Base-by-base conservation (phyloP, 345 rosid species). In the Bruguiera sexangula region DNA sequence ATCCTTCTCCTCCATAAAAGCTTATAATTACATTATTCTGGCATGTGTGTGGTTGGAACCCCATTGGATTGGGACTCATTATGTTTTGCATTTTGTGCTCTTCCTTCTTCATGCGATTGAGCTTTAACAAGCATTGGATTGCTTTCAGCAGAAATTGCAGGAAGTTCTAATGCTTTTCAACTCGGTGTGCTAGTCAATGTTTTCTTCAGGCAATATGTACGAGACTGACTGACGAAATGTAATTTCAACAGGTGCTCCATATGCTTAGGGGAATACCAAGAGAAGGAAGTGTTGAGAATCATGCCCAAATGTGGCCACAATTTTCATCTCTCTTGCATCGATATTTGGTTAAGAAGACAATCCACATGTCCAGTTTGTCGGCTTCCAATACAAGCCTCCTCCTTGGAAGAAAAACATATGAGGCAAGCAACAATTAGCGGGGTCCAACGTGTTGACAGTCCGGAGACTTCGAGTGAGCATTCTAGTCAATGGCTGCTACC, bases 261-360 rank as follows among this genome's bases (percentile, higher is more conserved):
- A 71, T 89, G 92, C 62, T 72, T 89, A 34, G 91, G 88, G 36
- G 90, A 87, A 67, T 89, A 89, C 83, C 82, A 84, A 69, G 91
- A 87, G 78, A 82, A 79, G 77, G 87, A 89, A 66, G 79, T 82
- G 6, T 60, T 87, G 26, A 62, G 95, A 54, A 85, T 85, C 76
- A 85, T 89, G 95, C 91, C 95, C 22, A 77, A 81, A 70, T 87
- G 92, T 30, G 78, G 88, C 36, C 91, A 89, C 85, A 84, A 61
- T 72, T 89, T 89, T 50, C 95, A 89, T 54, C 82, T 87, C 5
- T 58, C 82, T 34, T 89, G 95, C 84, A 81, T 89, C 21, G 95
- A 89, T 66, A 8, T 76, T 36, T 89, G 95, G 95, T 75, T 87
- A 10, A 80, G 87, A 62, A 89, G 83, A 65, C 88, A 84, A 60